Conservation (phyloP, 257 asterid genomes). For the Nicotiana otophora region DNA sequence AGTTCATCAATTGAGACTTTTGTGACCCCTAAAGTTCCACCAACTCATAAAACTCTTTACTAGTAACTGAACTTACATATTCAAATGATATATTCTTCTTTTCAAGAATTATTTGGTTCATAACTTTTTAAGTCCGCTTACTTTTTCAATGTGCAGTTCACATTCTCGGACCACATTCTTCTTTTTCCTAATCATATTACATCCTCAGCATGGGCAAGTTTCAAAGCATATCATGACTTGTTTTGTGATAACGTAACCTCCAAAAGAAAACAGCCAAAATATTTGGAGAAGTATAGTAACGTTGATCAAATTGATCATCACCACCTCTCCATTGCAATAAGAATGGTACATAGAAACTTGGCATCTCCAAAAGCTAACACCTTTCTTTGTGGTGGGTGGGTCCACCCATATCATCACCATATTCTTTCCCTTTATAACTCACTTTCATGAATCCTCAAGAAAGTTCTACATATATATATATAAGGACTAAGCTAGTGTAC, state of each 20-base stretch:
- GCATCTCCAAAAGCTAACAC: not conserved
- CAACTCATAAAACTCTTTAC: not conserved
- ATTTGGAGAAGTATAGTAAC: not conserved
- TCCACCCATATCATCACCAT: not conserved
- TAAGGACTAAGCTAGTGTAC: no score
- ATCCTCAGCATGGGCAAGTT: not conserved
- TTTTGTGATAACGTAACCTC: not conserved
- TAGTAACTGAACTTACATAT: not conserved
- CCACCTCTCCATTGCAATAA: not conserved
- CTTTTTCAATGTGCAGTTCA: not conserved
- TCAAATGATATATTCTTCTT: no score
- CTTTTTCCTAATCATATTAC: not conserved
- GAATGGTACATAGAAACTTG: not conserved
- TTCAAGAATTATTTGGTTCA: not conserved
- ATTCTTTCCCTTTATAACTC: not conserved
- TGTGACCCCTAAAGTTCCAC: not conserved
- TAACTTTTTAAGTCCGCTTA: not conserved
- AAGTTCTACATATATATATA: no score
- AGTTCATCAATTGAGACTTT: no score
- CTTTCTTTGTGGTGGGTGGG: not conserved
- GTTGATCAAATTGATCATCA: no score
- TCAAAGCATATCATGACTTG: not conserved
- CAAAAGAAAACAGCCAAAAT: not conserved
- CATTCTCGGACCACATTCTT: not conserved
- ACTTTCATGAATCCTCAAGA: not conserved